phyloP scores from a whole-genome alignment of 306 rosid species.

The Vigna trinervia region DNA sequence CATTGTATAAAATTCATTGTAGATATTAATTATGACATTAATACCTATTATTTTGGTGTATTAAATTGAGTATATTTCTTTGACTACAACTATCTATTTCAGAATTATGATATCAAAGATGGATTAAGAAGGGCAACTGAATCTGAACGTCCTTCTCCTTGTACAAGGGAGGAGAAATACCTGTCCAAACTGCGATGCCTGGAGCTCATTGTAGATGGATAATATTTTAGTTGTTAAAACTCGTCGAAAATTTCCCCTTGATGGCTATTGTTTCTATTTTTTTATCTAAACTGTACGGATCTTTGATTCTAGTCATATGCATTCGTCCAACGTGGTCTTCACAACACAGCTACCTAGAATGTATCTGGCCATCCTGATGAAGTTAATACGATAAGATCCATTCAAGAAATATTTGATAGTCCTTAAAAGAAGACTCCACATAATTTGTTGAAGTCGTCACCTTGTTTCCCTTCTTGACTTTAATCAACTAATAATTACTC shows the following conservation, averaged over 20 bases:
- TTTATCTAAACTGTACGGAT: not conserved
- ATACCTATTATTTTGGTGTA: not conserved
- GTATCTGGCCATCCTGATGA: not conserved
- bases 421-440: not conserved
- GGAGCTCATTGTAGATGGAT: slow-evolving; percentile 25
- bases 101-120: not conserved
- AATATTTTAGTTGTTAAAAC: slow-evolving; percentile 28
- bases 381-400: not conserved
- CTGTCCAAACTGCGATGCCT: slow-evolving; percentile 26
- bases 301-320: slow-evolving; percentile 22
- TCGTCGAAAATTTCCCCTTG: slow-evolving; percentile 1
- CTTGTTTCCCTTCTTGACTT: not conserved
- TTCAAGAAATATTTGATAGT: not conserved
- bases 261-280: not conserved
- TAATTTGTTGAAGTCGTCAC: not conserved
- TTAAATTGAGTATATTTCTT: not conserved
- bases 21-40: not conserved
- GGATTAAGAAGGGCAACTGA: slow-evolving; percentile 30
- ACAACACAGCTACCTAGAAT: slow-evolving; percentile 1
- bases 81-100: not conserved
- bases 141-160: slow-evolving; percentile 16
- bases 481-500: not conserved
- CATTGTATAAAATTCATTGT: not conserved
- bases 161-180: slow-evolving; percentile 25
- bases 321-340: slow-evolving; percentile 10